phyloP scores from a whole-genome alignment of 805 yeast genomes.

The Yarrowia sp. region DNA sequence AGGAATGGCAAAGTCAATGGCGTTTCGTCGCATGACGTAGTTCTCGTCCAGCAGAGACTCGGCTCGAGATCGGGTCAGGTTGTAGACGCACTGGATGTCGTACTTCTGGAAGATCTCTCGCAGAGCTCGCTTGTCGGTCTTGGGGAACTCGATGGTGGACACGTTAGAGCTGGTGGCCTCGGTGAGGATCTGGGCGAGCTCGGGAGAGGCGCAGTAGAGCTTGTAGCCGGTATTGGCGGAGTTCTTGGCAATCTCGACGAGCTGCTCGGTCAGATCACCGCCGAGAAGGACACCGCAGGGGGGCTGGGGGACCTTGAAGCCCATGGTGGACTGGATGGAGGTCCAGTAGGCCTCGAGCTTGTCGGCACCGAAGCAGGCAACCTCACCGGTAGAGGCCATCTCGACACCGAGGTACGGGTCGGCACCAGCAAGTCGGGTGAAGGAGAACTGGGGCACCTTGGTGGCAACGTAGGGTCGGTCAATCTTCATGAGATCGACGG shows the following conservation, averaged over 20 bases:
- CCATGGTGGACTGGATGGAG: conserved; percentile 94
- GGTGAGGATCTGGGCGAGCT: conserved; percentile 67
- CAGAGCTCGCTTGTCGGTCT: conserved; percentile 85
- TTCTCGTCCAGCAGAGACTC: conserved; percentile 81
- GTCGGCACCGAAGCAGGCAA: conserved; percentile 92
- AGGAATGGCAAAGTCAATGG: conserved; percentile 96
- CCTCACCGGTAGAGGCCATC: conserved; percentile 99
- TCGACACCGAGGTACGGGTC: conserved; percentile 99
- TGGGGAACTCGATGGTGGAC: conserved; percentile 83
- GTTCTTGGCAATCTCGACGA: conserved; percentile 70
- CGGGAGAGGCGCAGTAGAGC: conserved; percentile 71
- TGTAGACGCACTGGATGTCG: conserved; percentile 84
- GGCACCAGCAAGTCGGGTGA: conserved; percentile 98
- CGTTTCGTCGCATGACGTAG: conserved; percentile 98
- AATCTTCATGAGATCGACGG: conserved; percentile 78
- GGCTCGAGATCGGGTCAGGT: conserved; percentile 88
- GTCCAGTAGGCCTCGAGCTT: conserved; percentile 95
- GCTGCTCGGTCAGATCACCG: conserved; percentile 75
- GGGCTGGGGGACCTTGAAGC: conserved; percentile 90
- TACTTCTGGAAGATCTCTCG: conserved; percentile 90
- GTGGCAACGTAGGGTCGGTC: conserved; percentile 84
- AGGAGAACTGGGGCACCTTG: conserved; percentile 97
- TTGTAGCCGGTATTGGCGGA: conserved; percentile 76
- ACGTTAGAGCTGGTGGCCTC: conserved; percentile 45
- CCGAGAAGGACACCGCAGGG: conserved; percentile 90